Evolutionary conservation across 78 protist species (phyloP).

Genomic region (Cavenderia fasciculata): DNA sequence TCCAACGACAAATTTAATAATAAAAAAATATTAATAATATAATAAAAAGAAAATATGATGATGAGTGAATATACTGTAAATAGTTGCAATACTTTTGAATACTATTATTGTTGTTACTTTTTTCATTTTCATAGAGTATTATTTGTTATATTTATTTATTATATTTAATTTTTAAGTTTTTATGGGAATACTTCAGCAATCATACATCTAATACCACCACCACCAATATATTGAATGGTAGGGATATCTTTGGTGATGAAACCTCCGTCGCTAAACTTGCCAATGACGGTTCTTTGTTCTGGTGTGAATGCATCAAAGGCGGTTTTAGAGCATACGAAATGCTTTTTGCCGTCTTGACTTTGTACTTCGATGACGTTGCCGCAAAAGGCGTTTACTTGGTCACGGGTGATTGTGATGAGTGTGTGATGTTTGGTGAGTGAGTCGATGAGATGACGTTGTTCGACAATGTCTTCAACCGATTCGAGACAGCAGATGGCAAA

Average conservation of each 20-base stretch:
- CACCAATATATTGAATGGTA: conserved; percentile 81
- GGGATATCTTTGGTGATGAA: conserved; percentile 47
- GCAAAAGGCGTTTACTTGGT: conserved; percentile 73
- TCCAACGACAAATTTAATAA: too few relatives aligned
- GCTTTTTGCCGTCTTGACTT: background rate
- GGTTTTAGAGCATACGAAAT: conserved; percentile 47
- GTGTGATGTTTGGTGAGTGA: conserved; percentile 39
- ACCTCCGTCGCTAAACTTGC: background rate
- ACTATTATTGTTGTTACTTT: too few relatives aligned
- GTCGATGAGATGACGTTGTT: background rate
- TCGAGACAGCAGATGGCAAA: conserved; percentile 45
- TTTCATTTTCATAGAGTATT: too few relatives aligned
- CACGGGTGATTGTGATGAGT: conserved; percentile 57
- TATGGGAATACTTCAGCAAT: conserved; percentile 82
- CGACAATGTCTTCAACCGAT: background rate
- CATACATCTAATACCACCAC: conserved; percentile 87
- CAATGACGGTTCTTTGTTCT: conserved; percentile 30
- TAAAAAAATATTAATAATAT: too few relatives aligned
- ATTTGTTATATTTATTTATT: too few relatives aligned
- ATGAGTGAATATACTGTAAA: too few relatives aligned
- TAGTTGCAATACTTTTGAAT: too few relatives aligned
- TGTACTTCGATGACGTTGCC: conserved; percentile 84
- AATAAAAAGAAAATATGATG: too few relatives aligned
- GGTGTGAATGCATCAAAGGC: conserved; percentile 72
- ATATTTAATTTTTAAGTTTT: too few relatives aligned